Evolutionary conservation across 169 alveolate genomes (phyloP), one percentile per base, ranked within the genome.

Genomic region (Plasmodium chabaudi): DNA sequence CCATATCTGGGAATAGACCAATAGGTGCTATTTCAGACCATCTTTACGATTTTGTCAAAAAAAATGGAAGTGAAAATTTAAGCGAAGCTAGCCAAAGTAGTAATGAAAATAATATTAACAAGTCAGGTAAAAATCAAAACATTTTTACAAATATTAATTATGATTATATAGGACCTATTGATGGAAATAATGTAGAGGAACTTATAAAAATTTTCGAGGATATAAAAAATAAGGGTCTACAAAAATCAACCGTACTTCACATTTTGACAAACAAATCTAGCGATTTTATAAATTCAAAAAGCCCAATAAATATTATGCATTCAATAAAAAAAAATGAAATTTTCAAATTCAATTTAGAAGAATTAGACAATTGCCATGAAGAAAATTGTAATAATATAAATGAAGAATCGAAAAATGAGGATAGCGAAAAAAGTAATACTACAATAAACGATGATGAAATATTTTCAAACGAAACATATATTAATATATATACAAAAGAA

Each of bases 101-200:
- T 25, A 3, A n/a, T 49, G 67, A 56, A 39, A 55, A 25, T n/a
- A 87, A 25, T n/a, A 71, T 5, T 5, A 42, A 42, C 6, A 21
- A 19, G 47, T 7, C 46, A 13, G 21, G 5, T 0, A 65, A 19
- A 17, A 70, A 5, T 21, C 23, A 47, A 68, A 90, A 92, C 19
- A 9, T 91, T 61, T 53, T 89, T 39, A 93, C 67, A 69, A 88
- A 72, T 57, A 23, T 88, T 23, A 88, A 88, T 34, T 56, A 93
- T 70, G 60, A 92, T 79, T 69, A 94, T 77, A 57, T 95, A 55
- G 97, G 96, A 9, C 95, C 96, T 2, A 61, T 92, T 6, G 96
- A 95, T 69, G 97, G 97, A 51, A 96, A 95, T 69, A 93, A 94
- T 64, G 55, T 93, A 19, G 87, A 93, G 21, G 87, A 74, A 39